phyloP scores from a whole-genome alignment of 2,329 filamentous ascomycete species.

The Rhinocladiella similis region DNA sequence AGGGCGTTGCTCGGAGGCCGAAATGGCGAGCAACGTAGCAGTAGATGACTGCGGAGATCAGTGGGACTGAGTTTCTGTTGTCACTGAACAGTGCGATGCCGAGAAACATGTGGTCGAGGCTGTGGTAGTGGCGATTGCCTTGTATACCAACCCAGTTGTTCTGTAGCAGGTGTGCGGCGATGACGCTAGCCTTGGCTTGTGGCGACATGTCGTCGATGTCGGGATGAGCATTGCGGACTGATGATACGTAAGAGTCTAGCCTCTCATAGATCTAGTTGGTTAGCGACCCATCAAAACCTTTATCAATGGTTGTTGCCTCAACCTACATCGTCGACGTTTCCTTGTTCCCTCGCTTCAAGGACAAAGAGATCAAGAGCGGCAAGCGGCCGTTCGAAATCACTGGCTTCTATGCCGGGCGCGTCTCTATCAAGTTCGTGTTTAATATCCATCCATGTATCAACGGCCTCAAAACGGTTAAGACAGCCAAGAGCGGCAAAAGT shows the following conservation, averaged over 20 bases:
- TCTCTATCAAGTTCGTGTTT: slow-evolving; percentile 40
- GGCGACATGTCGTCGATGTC: slow-evolving; percentile 59
- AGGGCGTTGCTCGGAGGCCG: slow-evolving; percentile 74
- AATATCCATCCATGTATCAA: slow-evolving; percentile 72
- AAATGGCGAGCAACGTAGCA: slow-evolving; percentile 74
- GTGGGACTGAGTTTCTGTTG: slow-evolving; percentile 76
- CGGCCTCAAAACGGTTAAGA: slow-evolving; percentile 76
- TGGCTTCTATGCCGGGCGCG: slow-evolving; percentile 43
- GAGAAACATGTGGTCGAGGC: slow-evolving; percentile 83
- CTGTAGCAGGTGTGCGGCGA: slow-evolving; percentile 69
- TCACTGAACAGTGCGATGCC: slow-evolving; percentile 73
- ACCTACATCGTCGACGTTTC: slow-evolving; percentile 72
- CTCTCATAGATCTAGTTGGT: slow-evolving; percentile 56
- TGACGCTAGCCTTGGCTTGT: slow-evolving; percentile 64
- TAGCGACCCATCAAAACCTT: slow-evolving; percentile 17
- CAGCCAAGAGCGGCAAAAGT: slow-evolving; percentile 72
- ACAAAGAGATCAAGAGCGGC: slow-evolving; percentile 90
- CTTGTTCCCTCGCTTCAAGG: slow-evolving; percentile 63
- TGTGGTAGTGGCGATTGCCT: slow-evolving; percentile 70
- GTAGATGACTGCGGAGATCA: slow-evolving; percentile 85
- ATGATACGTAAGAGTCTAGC: slow-evolving; percentile 63
- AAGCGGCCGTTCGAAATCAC: slow-evolving; percentile 58
- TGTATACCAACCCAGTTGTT: slow-evolving; percentile 70
- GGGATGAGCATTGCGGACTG: slow-evolving; percentile 56
- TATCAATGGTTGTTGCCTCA: neutral